Base-by-base conservation (phyloP, 768 basidiomycete species). In the Mycena belliarum region DNA sequence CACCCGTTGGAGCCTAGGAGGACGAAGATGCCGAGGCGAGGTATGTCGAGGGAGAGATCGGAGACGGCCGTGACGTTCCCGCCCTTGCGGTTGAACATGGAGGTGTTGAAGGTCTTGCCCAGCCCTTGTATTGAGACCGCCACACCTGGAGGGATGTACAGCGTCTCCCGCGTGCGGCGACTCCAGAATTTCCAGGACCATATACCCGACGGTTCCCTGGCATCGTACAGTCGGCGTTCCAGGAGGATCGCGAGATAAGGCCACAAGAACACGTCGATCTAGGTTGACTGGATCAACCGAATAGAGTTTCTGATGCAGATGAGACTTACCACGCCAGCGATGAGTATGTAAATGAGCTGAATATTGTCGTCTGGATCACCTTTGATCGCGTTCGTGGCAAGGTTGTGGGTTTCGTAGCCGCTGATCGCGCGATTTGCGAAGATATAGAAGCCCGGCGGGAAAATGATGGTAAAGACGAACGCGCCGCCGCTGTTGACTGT, bases 201-300 rank as follows among this genome's bases (percentile, higher is more conserved):
- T 20, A 59, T 60, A 23, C 57, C 46, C 38, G 65, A 66, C 44
- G 74, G 71, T 42, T 81, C 74, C 15, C 68, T 74, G 6, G 85
- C 79, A 55, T 88, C 88, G 61, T 89, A 92, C 1, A 89, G 69
- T 11, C 70, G 68, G 14, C 77, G 74, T 68, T 93, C 91, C 9
- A 84, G 70, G 10, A 85, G 68, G 7, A 81, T 71, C 2, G 85
- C 87, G 6, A 91, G 64, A 51, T 76, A 84, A 0, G 91, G 91
- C 84, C 87, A 92, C 6, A 93, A 69, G 71, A 92, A 86, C 25
- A 90, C 73, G 64, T 85, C 77, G 56, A 92, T 79, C 89, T 91
- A 42, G 40, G 33, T 28, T 2, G 21, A 41, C 21, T 2, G 2
- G 9, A 16, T 21, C 11, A 41, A 16, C 20, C 12, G 5, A 23